Base-by-base conservation (phyloP, 2,329 filamentous ascomycete genomes). In the Paecilomyces niveus region DNA sequence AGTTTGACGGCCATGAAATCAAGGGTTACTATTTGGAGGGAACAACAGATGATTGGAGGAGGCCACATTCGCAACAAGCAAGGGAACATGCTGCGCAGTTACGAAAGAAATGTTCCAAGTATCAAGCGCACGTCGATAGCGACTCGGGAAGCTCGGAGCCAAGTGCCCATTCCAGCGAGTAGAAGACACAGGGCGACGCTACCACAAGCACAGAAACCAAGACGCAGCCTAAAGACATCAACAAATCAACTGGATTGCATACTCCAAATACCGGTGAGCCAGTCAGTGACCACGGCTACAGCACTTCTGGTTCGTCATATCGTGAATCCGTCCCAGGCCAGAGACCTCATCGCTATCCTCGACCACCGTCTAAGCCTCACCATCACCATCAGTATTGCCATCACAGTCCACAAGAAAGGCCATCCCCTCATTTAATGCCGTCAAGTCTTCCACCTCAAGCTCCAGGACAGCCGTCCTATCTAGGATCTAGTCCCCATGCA, bases 41-140 rank as follows among this genome's bases (percentile, higher is more conserved):
- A 0, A 65, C 60, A 15, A 74, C 73, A 1, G 67, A 63, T 1
- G 68, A 74, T 57, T 73, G 72, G 71, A 65, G 71, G 57, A 65
- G 70, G 35, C 73, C 71, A 22, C 71, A 75, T 54, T 75, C 72
- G 6, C 71, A 72, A 39, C 65, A 70, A 59, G 73, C 72, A n/a
- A 66, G 69, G 35, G 62, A 66, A n/a, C 67, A 68, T 33, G 70
- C 70, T 24, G 61, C 68, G 22, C 61, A 65, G 24, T 55, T 67
- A 55, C 68, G 70, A n/a, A 69, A 67, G 24, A 55, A 65, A 54
- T 75, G 73, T 57, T 69, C 68, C 6, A 61, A 59, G 15, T 72
- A 70, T 56, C 73, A 75, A 59, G 69, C 74, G n/a, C 68, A 64
- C 18, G 71, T 74, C 11, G 70, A 72, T 57, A 75, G 67, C 51